Percentiles rank a stretch among this genome's conserved stretches.
Evolutionary conservation across 192 early-diverging fungal genomes (phyloP).

Genomic region (Entomortierella lignicola): DNA sequence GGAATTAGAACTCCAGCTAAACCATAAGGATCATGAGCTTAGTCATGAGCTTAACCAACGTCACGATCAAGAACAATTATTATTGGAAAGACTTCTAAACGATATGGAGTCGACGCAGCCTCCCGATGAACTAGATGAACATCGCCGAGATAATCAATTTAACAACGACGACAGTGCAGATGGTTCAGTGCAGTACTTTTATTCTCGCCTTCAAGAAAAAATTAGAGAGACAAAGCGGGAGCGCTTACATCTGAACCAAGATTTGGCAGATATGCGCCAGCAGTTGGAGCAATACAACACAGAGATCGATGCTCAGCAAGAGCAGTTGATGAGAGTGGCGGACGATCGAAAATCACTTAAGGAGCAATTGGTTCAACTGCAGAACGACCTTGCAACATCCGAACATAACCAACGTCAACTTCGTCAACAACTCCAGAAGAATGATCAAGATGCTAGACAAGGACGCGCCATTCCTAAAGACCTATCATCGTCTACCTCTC

Average conservation of each 20-base stretch:
- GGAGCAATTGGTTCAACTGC: constrained; percentile 9
- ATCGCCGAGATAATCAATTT: background rate
- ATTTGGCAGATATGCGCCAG: constrained; percentile 11
- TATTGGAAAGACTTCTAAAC: constrained; percentile 20
- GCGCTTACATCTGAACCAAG: constrained; percentile 6
- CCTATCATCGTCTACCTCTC: background rate
- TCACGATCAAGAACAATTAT: constrained; percentile 6
- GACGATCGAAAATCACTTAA: constrained; percentile 8
- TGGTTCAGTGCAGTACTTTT: background rate
- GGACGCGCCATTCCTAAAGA: background rate
- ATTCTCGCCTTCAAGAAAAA: constrained; percentile 14
- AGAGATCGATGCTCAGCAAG: constrained; percentile 30
- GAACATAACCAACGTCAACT: constrained; percentile 17
- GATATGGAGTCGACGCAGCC: constrained; percentile 18
- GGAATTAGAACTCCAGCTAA: constrained; percentile 14
- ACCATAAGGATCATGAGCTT: constrained; percentile 18
- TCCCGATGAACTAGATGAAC: background rate
- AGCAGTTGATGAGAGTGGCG: constrained; percentile 21
- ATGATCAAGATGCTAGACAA: background rate
- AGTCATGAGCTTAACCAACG: constrained; percentile 13
- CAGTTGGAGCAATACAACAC: constrained; percentile 23
- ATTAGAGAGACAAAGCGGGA: constrained; percentile 10
- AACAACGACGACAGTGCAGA: constrained; percentile 1
- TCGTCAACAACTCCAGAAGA: constrained; percentile 16
- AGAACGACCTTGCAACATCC: constrained; percentile 13